Evolutionary conservation across 2,329 filamentous ascomycete genomes (phyloP).

Genomic region (Plectosphaerella sp.): DNA sequence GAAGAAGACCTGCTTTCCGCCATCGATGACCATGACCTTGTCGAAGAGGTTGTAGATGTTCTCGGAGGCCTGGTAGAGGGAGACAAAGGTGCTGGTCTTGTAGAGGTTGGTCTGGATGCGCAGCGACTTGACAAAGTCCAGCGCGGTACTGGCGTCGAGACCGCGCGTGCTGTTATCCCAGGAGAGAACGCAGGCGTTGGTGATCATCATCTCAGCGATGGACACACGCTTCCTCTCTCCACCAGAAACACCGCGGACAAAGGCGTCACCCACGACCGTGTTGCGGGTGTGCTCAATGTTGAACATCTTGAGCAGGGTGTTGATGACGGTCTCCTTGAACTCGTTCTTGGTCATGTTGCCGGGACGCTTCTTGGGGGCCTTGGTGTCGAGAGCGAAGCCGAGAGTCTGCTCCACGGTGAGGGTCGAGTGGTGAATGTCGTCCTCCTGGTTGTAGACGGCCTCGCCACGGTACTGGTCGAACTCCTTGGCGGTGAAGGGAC

Average conservation of each 20-base stretch:
- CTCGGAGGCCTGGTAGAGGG: constrained; percentile 80
- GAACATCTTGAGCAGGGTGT: constrained; percentile 81
- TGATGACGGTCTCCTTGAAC: constrained; percentile 73
- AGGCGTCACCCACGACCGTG: constrained; percentile 79
- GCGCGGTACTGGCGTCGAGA: constrained; percentile 62
- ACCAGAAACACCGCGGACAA: constrained; percentile 75
- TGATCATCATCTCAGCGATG: constrained; percentile 80
- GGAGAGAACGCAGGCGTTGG: constrained; percentile 64
- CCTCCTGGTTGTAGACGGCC: constrained; percentile 81
- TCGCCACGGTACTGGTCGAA: constrained; percentile 77
- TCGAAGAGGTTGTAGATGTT: constrained; percentile 77
- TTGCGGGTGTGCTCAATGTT: constrained; percentile 85
- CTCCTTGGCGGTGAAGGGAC: constrained; percentile 65
- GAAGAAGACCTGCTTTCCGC: constrained; percentile 72
- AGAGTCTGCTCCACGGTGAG: constrained; percentile 86
- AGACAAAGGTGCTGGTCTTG: constrained; percentile 79
- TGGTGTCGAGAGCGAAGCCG: constrained; percentile 78
- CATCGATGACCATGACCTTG: constrained; percentile 78
- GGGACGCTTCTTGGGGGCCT: constrained; percentile 76
- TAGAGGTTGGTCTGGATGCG: constrained; percentile 80
- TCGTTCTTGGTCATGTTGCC: constrained; percentile 66
- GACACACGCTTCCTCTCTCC: constrained; percentile 77
- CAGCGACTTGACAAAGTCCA: constrained; percentile 65
- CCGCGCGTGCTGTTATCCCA: constrained; percentile 75
- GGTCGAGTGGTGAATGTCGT: constrained; percentile 80